These are phyloP conservation scores for Parachaetomium inaequale DNA, from an alignment of 495 filamentous ascomycete genomes.

Conservation along the genomic window DNA sequence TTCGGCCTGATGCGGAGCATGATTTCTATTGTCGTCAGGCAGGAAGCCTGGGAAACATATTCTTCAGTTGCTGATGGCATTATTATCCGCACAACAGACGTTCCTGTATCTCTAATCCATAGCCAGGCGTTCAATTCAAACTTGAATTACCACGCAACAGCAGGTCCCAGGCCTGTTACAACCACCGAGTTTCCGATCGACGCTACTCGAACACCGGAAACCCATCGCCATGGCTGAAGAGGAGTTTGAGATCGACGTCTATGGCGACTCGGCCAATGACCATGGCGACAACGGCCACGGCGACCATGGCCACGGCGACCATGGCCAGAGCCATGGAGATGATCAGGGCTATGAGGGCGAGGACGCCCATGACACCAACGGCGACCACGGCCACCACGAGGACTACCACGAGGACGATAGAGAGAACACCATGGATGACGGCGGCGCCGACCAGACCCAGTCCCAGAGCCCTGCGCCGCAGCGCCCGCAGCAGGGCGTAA, in stretches of 20 bases:
- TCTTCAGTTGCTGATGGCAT: slow-evolving; percentile 26
- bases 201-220: neutral
- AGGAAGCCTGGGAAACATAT: neutral
- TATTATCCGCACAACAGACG: slow-evolving; percentile 24
- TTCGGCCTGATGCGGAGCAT: neutral
- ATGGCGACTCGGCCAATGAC: slow-evolving; percentile 69
- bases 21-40: neutral
- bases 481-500: slow-evolving; percentile 63
- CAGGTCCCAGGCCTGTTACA: slow-evolving; percentile 7
- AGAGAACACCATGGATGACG: slow-evolving; percentile 39
- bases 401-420: slow-evolving; percentile 32
- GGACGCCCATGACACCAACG: slow-evolving; percentile 47
- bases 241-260: slow-evolving; percentile 98
- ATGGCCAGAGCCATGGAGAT: slow-evolving; percentile 88
- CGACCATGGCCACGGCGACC: slow-evolving; percentile 35
- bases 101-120: slow-evolving; percentile 36
- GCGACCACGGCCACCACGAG: slow-evolving; percentile 35
- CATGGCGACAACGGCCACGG: slow-evolving; percentile 43
- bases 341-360: slow-evolving; percentile 49
- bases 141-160: slow-evolving; percentile 20
- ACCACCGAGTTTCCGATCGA: neutral
- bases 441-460: slow-evolving; percentile 36
- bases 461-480: slow-evolving; percentile 21
- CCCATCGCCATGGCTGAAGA: slow-evolving; percentile 59
- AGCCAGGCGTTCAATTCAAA: slow-evolving; percentile 31